These are phyloP conservation scores for Talaromyces adpressus DNA, from an alignment of 495 filamentous ascomycete genomes.

Conservation along the genomic window DNA sequence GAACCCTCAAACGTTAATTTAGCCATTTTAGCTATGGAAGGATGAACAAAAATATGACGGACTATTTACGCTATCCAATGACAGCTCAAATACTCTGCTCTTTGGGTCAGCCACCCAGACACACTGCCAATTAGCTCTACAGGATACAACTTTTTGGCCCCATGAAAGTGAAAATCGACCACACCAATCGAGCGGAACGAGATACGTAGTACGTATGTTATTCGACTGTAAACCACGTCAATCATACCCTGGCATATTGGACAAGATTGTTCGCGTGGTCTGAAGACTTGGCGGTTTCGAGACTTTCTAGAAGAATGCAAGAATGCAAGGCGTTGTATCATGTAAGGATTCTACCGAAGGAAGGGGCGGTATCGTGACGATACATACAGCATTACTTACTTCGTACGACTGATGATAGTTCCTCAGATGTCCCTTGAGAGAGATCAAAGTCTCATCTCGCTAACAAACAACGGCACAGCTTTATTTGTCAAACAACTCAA, in stretches of 20 bases:
- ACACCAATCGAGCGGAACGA: background rate
- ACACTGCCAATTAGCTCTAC: background rate
- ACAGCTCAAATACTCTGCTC: background rate
- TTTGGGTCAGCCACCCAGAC: background rate
- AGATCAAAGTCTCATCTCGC: background rate
- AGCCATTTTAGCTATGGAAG: background rate
- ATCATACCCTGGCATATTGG: background rate
- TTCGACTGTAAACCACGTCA: background rate
- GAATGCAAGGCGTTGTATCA: background rate
- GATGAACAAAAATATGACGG: background rate
- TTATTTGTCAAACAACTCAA: background rate
- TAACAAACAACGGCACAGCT: background rate
- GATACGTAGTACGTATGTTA: too few species aligned
- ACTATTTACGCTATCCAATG: background rate
- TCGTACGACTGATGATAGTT: background rate
- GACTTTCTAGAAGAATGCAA: background rate
- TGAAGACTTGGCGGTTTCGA: background rate
- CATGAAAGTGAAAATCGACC: background rate
- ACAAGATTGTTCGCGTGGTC: background rate
- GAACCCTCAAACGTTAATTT: background rate
- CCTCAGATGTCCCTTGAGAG: background rate
- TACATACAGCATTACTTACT: background rate
- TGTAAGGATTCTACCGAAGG: too few species aligned
- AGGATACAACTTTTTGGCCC: background rate
- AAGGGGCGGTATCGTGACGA: background rate